Base-by-base conservation (phyloP, 352 stramenopile genomes). In the Phytophthora citrophthora region DNA sequence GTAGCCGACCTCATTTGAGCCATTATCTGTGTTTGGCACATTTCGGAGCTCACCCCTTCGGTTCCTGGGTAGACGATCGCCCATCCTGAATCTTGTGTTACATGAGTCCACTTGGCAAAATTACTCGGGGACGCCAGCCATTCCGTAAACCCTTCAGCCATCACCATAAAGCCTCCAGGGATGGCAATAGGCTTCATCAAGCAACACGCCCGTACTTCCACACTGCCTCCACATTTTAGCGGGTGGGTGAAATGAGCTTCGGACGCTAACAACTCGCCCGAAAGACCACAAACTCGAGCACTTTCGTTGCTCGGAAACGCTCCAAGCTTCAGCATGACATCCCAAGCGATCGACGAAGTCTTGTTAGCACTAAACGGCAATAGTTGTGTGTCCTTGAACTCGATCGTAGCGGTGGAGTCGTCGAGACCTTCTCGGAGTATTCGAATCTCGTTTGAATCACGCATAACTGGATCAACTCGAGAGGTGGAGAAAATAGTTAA, bases 161-260 rank as follows among this genome's bases (percentile, higher is more conserved):
- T 16, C 16, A 45, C 15, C 16, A 45, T 20, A 11, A 45, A 45
- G 0, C 39, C 39, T 13, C 39, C 39, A 24, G 39, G 39, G n/a
- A 45, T 20, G 11, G 16, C 5, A 45, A 26, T 6, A 16, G 39
- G 41, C 20, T 48, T 52, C 45, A 52, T 52, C 5, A 52, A n/a
- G 45, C 45, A 52, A 29, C 36, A 52, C 11, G 45, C 45, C 4
- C 15, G 26, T 8, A 52, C 11, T 39, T 52, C n/a, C 24, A 52
- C 15, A 13, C 6, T 38, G 11, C 26, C 20, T 52, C 45, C 45
- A 38, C 26, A 4, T 24, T 52, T 8, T 26, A 52, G 8, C 15
- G 23, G 45, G 3, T 39, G 13, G 15, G n/a, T 52, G 15, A 52
- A 36, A 26, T 29, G 36, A 1, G 24, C 45, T 15, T 52, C 45